Percentiles rank a stretch among this genome's conserved stretches.
phyloP scores from a whole-genome alignment of 306 rosid species.

The cucumber (Cucumis sativus) region Cucumber_9930_V3 NC_026656.2:22391001-22391500 shows the following conservation, averaged over 20 bases:
- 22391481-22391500: background rate
- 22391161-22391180: background rate
- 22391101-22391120: constrained; percentile 38
- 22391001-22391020: constrained; percentile 36
- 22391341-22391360: constrained; percentile 52
- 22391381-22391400: constrained; percentile 53
- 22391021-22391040: constrained; percentile 18
- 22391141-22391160: background rate
- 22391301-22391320: constrained; percentile 41
- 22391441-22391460: background rate
- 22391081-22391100: constrained; percentile 37
- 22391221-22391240: constrained; percentile 36
- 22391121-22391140: constrained; percentile 43
- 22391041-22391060: constrained; percentile 17
- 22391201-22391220: background rate
- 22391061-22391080: constrained; percentile 52
- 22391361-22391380: constrained; percentile 57
- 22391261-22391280: constrained; percentile 32
- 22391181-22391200: background rate
- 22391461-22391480: background rate
- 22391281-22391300: constrained; percentile 47
- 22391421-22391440: background rate
- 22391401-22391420: background rate
- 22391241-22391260: constrained; percentile 53
- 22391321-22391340: constrained; percentile 68